Percentiles rank a stretch among this genome's conserved stretches.
phyloP scores from a whole-genome alignment of 495 filamentous ascomycete species.

The Trichocladium uniseriatum region DNA sequence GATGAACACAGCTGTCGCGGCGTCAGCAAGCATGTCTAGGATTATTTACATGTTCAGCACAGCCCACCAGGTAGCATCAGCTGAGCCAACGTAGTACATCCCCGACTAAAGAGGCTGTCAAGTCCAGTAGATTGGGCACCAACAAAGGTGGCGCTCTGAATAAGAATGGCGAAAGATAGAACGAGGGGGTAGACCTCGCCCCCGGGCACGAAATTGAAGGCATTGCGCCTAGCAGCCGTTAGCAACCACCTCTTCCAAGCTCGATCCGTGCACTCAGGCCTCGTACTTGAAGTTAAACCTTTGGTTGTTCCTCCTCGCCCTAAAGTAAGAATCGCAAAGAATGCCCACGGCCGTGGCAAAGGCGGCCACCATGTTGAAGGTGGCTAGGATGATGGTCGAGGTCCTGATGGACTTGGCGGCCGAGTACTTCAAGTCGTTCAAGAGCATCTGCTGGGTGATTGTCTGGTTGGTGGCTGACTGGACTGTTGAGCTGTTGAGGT shows the following conservation, averaged over 20 bases:
- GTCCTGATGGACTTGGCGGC: constrained; percentile 40
- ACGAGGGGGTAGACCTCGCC: constrained; percentile 37
- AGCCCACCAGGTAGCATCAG: constrained; percentile 41
- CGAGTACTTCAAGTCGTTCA: constrained; percentile 35
- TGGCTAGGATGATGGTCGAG: constrained; percentile 40
- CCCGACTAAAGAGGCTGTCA: constrained; percentile 27
- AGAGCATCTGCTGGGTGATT: constrained; percentile 23
- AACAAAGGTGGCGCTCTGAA: constrained; percentile 39
- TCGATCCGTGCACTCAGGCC: too few relatives aligned
- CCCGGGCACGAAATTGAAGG: constrained; percentile 33
- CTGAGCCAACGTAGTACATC: constrained; percentile 35
- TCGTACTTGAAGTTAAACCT: constrained; percentile 24
- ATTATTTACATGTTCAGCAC: background rate
- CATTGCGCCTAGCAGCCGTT: constrained; percentile 18
- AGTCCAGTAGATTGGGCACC: constrained; percentile 38
- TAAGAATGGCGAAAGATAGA: constrained; percentile 36
- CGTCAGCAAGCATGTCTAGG: constrained; percentile 10
- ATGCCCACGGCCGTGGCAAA: constrained; percentile 39
- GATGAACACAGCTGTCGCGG: constrained; percentile 36
- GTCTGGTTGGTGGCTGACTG: too few relatives aligned
- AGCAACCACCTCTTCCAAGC: constrained; percentile 1
- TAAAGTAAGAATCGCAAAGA: constrained; percentile 33
- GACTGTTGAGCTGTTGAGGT: constrained; percentile 13
- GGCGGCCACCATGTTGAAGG: constrained; percentile 40
- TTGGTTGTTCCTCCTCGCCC: constrained; percentile 27